These are phyloP conservation scores for Teratosphaeria viscida DNA, from an alignment of 2,329 filamentous ascomycete species.

Conservation along the genomic window DNA sequence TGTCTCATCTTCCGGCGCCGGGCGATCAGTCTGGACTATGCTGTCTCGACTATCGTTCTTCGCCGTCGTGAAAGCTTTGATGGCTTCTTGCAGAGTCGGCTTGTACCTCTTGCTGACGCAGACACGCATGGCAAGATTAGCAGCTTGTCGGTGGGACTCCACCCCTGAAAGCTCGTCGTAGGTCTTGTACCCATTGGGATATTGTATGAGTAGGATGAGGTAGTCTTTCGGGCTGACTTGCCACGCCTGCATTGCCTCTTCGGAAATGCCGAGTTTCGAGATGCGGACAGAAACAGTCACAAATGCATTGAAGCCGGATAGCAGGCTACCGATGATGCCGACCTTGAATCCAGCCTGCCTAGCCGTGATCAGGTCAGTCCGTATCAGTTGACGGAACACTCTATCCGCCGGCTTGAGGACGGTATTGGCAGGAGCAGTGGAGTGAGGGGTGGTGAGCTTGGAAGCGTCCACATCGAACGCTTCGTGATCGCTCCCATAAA, in stretches of 20 bases:
- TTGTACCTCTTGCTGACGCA: conserved; percentile 65
- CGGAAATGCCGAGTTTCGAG: conserved; percentile 59
- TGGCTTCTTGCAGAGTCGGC: conserved; percentile 48
- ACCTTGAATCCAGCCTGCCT: conserved; percentile 60
- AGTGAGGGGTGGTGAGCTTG: conserved; percentile 6
- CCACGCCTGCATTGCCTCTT: conserved; percentile 71
- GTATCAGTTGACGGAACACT: conserved; percentile 17
- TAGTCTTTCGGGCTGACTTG: conserved; percentile 56
- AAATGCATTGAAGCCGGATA: conserved; percentile 38
- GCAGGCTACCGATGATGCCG: conserved; percentile 47
- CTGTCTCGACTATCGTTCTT: conserved; percentile 16
- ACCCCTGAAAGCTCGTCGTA: conserved; percentile 44
- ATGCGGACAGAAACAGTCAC: conserved; percentile 61
- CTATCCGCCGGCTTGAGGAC: conserved; percentile 1
- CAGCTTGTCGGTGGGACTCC: conserved; percentile 24
- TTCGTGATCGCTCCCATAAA: conserved; percentile 21
- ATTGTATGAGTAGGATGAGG: conserved; percentile 61
- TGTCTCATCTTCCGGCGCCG: conserved; percentile 18
- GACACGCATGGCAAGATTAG: conserved; percentile 51
- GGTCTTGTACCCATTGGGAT: conserved; percentile 50
- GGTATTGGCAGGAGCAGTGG: background rate
- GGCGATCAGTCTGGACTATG: conserved; percentile 4
- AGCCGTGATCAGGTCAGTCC: conserved; percentile 48
- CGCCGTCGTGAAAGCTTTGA: conserved; percentile 39
- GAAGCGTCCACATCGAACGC: conserved; percentile 12